phyloP scores from a whole-genome alignment of 192 early-diverging fungal genomes.

The Coemansia sp. region DNA sequence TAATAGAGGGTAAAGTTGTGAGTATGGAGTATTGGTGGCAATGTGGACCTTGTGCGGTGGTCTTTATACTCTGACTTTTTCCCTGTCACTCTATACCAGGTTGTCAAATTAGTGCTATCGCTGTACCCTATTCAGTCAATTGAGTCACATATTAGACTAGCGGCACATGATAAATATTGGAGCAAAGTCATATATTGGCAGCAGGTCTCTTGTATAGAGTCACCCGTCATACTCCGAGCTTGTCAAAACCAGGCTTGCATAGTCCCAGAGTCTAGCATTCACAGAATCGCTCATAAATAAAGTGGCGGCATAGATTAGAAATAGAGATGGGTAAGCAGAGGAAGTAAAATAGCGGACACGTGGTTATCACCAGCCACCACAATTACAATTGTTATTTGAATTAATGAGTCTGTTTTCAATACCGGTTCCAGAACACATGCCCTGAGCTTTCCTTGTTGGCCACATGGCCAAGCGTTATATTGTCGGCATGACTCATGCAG shows the following conservation, averaged over 20 bases:
- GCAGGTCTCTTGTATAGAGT: not conserved
- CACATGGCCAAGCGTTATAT: not conserved
- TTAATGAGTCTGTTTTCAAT: not conserved
- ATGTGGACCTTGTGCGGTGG: not conserved
- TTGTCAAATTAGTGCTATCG: not conserved
- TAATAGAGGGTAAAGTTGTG: not conserved
- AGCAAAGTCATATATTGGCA: not conserved
- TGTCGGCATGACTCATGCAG: not conserved
- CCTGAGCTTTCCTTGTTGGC: not conserved
- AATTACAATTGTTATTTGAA: not conserved
- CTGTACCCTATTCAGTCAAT: not conserved
- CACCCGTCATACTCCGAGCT: not conserved
- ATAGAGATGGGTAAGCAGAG: not conserved
- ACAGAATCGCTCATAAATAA: not conserved
- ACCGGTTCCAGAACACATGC: not conserved
- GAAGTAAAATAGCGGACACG: not conserved
- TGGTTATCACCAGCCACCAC: not conserved
- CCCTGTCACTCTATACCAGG: not conserved
- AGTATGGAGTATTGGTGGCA: not conserved
- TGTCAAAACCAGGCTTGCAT: not conserved
- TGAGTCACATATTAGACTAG: conserved; percentile 1
- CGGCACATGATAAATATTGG: conserved; percentile 5
- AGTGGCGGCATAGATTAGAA: not conserved
- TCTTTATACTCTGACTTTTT: not conserved
- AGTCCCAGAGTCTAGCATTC: not conserved